Conservation (phyloP, 345 rosid species). For the Psidium guajava region DNA sequence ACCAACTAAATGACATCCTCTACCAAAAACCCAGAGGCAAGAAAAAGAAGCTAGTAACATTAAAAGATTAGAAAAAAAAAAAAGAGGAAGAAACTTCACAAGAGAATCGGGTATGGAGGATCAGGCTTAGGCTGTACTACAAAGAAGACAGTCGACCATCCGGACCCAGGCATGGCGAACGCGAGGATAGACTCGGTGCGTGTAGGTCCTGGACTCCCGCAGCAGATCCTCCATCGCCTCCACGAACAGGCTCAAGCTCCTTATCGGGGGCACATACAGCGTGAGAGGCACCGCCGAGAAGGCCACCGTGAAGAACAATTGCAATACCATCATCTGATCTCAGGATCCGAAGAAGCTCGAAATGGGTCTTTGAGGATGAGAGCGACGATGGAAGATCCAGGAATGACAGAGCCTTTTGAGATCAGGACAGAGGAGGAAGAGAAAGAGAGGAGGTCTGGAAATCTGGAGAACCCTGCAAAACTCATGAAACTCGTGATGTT, state of each 20-base stretch:
- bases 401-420: neutral
- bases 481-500: neutral
- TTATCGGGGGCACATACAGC: constrained; percentile 70
- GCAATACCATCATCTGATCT: constrained; percentile 27
- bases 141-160: constrained; percentile 55
- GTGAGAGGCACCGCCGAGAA: constrained; percentile 88
- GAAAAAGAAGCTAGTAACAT: neutral
- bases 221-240: constrained; percentile 57
- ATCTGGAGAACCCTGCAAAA: neutral
- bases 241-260: constrained; percentile 69
- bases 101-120: neutral
- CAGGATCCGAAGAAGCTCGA: neutral
- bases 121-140: constrained; percentile 12
- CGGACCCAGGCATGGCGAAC: constrained; percentile 60
- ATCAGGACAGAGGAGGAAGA: neutral
- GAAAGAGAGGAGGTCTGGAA: neutral
- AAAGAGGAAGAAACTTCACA: neutral
- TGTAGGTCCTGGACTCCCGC: constrained; percentile 46
- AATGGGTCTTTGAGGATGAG: neutral
- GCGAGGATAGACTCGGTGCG: constrained; percentile 50
- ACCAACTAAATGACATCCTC: neutral
- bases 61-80: neutral
- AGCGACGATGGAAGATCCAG: neutral
- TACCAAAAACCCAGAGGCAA: neutral
- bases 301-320: constrained; percentile 72